Conservation (phyloP, 768 basidiomycete genomes). For the Tremella yokohamensis region DNA sequence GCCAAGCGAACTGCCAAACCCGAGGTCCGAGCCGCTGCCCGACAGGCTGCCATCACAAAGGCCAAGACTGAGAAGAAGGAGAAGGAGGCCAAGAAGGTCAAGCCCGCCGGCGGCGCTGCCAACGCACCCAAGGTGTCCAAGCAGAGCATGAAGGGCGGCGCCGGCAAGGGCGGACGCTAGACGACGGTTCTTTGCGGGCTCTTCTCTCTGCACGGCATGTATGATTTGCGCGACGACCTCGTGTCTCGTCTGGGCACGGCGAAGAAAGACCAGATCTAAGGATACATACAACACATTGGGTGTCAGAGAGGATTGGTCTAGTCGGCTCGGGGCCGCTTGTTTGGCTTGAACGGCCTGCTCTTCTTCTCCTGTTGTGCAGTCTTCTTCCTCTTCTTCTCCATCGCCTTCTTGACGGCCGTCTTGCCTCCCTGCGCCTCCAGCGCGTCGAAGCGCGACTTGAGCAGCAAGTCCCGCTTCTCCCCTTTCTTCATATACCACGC, state of each 20-base stretch:
- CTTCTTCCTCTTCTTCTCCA: slow-evolving; percentile 87
- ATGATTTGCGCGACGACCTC: too few relatives aligned
- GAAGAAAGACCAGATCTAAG: too few relatives aligned
- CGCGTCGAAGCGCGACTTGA: slow-evolving; percentile 73
- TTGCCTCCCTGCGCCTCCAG: slow-evolving; percentile 72
- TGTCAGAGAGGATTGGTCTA: not conserved
- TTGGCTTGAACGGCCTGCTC: slow-evolving; percentile 61
- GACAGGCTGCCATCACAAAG: slow-evolving; percentile 81
- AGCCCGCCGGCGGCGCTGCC: slow-evolving; percentile 51
- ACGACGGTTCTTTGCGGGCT: slow-evolving; percentile 1
- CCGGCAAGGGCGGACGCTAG: slow-evolving; percentile 48
- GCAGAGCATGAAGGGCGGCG: slow-evolving; percentile 85
- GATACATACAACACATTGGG: too few relatives aligned
- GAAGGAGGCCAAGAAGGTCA: slow-evolving; percentile 78
- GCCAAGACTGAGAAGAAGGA: slow-evolving; percentile 97
- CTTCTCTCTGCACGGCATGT: too few relatives aligned
- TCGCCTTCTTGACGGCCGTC: slow-evolving; percentile 75
- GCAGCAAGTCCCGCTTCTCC: slow-evolving; percentile 70
- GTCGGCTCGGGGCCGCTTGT: slow-evolving; percentile 1
- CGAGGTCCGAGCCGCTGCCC: slow-evolving; percentile 72
- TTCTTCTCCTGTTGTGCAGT: slow-evolving; percentile 83
- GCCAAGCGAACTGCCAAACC: slow-evolving; percentile 90
- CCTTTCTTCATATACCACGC: slow-evolving; percentile 82
- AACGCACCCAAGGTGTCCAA: slow-evolving; percentile 82
- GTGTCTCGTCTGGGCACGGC: too few relatives aligned